These are phyloP conservation scores for Schoenoplectus tabernaemontani DNA, from an alignment of 202 grass and related monocot genomes.

Conservation along the genomic window DNA sequence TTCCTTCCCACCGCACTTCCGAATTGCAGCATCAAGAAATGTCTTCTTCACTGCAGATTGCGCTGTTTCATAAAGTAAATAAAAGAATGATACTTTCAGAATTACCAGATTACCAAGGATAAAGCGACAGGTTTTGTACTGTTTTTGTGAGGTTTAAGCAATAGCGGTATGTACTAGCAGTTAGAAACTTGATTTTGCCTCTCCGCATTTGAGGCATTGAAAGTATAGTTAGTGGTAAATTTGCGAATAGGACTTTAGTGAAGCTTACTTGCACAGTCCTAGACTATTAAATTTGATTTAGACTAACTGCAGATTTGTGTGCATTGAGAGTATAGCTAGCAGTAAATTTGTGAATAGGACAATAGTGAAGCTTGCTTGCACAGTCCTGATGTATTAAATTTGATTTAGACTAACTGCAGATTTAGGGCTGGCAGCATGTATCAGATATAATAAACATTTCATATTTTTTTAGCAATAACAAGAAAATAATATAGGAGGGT, in stretches of 20 bases:
- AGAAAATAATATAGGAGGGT: not conserved
- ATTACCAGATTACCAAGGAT: not conserved
- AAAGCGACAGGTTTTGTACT: not conserved
- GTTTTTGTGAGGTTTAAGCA: conserved; percentile 1
- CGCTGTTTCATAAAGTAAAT: conserved; percentile 47
- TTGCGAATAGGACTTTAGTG: not conserved
- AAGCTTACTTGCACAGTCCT: not conserved
- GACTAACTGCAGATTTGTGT: not conserved
- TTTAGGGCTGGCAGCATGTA: too few relatives aligned
- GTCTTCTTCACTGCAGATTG: conserved; percentile 76
- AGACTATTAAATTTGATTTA: not conserved
- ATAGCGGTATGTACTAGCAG: not conserved
- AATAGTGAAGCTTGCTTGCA: too few relatives aligned
- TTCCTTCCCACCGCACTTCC: conserved; percentile 82
- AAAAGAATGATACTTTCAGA: not conserved
- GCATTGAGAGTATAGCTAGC: too few relatives aligned
- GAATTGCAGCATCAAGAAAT: conserved; percentile 74
- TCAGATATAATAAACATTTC: too few relatives aligned
- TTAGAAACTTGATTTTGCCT: not conserved
- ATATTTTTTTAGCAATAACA: not conserved
- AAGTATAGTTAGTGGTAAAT: not conserved
- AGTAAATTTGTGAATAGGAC: too few relatives aligned
- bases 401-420: too few relatives aligned
- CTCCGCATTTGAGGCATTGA: not conserved
- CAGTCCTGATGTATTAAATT: too few relatives aligned